Evolutionary conservation across 2,329 filamentous ascomycete genomes (phyloP).

Genomic region (Botrytis tulipae): DNA sequence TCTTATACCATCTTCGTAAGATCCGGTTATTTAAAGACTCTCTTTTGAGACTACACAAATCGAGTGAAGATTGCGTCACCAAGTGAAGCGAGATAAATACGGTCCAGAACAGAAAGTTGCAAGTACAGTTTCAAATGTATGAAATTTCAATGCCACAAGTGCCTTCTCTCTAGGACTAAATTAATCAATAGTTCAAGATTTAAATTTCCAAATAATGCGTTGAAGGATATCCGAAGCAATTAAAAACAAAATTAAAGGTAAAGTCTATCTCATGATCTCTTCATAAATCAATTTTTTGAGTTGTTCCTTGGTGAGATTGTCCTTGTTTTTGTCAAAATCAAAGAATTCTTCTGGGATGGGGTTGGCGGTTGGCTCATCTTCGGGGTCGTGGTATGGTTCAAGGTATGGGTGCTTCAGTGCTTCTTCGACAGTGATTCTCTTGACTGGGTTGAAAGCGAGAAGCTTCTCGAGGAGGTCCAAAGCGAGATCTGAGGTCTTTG

Average conservation of each 20-base stretch:
- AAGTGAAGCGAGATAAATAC: background rate
- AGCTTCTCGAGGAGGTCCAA: conserved; percentile 93
- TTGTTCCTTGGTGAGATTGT: conserved; percentile 96
- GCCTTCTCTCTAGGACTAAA: conserved; percentile 5
- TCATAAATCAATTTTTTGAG: conserved; percentile 96
- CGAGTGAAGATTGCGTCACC: background rate
- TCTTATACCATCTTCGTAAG: background rate
- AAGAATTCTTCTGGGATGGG: conserved; percentile 99
- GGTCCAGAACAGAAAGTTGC: conserved; percentile 8
- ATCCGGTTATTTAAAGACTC: background rate
- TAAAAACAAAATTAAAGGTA: background rate
- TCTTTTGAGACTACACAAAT: conserved; percentile 4
- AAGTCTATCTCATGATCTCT: conserved; percentile 67
- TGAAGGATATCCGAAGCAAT: conserved; percentile 13
- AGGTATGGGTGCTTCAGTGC: conserved; percentile 96
- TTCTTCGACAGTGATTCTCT: conserved; percentile 97
- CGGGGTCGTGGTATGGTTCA: conserved; percentile 97
- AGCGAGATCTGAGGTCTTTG: conserved; percentile 96
- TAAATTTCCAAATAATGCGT: conserved; percentile 1
- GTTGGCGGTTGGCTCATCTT: conserved; percentile 94
- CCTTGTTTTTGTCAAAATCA: conserved; percentile 99
- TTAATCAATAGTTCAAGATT: conserved; percentile 14
- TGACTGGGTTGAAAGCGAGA: conserved; percentile 95
- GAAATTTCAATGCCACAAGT: background rate
- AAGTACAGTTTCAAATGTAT: conserved; percentile 13